These are phyloP conservation scores for Logfia minima DNA, from an alignment of 129 eudicot species.

Conservation along the genomic window DNA sequence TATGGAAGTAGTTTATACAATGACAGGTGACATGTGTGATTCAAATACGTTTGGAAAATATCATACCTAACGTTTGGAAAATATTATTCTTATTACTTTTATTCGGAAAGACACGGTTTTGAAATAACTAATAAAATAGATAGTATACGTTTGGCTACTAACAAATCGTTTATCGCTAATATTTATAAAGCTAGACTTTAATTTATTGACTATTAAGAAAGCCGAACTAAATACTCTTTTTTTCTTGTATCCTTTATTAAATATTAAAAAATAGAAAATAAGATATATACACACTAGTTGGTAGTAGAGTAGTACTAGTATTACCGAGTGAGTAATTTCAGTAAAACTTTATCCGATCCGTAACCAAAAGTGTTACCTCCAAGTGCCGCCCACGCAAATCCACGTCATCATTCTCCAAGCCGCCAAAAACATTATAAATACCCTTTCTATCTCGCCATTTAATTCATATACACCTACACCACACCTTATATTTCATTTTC, in stretches of 20 bases:
- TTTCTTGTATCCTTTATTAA: no score
- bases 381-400: neutral
- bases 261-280: no score
- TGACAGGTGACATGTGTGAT: neutral
- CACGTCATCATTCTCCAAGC: constrained; percentile 7
- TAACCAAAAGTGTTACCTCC: neutral
- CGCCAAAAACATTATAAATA: constrained; percentile 19
- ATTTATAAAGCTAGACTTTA: no score
- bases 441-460: neutral
- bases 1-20: neutral
- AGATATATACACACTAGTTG: no score
- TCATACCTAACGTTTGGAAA: neutral
- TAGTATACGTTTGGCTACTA: no score
- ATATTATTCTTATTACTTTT: no score
- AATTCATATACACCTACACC: neutral
- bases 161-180: no score
- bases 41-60: neutral
- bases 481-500: neutral
- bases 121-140: no score
- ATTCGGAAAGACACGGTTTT: no score
- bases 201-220: no score
- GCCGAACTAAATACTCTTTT: no score
- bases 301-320: neutral
- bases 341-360: neutral
- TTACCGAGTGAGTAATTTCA: neutral